A percentile compares a stretch with the other conserved stretches of the same genome.
These are phyloP conservation scores for Talaromyces sp. DNA, from an alignment of 2,329 filamentous ascomycete species.

Conservation along the genomic window DNA sequence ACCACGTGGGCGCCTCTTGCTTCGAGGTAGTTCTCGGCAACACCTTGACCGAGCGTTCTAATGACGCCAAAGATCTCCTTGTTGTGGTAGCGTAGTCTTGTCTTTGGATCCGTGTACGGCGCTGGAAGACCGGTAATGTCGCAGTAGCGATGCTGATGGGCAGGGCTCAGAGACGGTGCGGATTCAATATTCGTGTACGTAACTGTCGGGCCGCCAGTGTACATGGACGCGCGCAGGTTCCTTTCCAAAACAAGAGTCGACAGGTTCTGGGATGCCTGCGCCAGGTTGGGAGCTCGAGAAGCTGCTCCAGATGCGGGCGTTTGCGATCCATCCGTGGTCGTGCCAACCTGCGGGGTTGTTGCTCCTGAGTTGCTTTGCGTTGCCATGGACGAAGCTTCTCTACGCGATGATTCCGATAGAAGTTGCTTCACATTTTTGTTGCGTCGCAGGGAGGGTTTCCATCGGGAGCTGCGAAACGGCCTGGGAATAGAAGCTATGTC, in stretches of 20 bases:
- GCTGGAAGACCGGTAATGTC: constrained; percentile 92
- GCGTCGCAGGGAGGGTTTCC: constrained; percentile 88
- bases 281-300: constrained; percentile 60
- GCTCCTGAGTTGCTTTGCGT: constrained; percentile 78
- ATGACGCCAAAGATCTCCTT: constrained; percentile 85
- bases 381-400: constrained; percentile 81
- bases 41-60: constrained; percentile 71
- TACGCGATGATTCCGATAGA: constrained; percentile 78
- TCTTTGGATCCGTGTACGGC: constrained; percentile 92
- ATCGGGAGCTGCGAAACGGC: constrained; percentile 82
- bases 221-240: constrained; percentile 48
- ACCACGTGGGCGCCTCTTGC: constrained; percentile 88
- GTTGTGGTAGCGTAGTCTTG: constrained; percentile 85
- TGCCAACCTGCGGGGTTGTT: constrained; percentile 56
- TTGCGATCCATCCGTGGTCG: constrained; percentile 34
- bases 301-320: constrained; percentile 42
- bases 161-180: constrained; percentile 73
- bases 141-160: constrained; percentile 83
- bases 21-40: constrained; percentile 82
- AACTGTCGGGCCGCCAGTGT: constrained; percentile 55
- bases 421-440: constrained; percentile 99
- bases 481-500: constrained; percentile 84
- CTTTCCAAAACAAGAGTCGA: constrained; percentile 86
- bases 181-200: constrained; percentile 98
- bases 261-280: constrained; percentile 81